A percentile compares a stretch with the other conserved stretches of the same genome.
Conservation (phyloP, 768 basidiomycete genomes). For the Calocybe indica region DNA sequence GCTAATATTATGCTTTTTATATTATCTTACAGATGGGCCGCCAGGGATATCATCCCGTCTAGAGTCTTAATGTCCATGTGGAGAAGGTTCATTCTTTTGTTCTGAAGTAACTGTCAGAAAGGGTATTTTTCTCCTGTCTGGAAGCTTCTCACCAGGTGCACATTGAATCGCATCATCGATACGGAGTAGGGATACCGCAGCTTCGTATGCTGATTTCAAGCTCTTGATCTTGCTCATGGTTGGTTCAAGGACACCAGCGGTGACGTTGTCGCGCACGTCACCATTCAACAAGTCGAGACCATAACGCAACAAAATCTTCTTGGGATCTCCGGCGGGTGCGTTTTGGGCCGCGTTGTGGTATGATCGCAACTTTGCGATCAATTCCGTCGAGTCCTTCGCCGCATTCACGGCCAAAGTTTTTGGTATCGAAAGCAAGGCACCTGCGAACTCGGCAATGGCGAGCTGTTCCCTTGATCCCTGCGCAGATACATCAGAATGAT, state of each 20-base stretch:
- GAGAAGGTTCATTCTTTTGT: constrained; percentile 64
- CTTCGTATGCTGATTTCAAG: constrained; percentile 95
- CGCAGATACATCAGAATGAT: constrained; percentile 6
- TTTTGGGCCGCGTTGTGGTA: constrained; percentile 97
- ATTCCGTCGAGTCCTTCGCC: constrained; percentile 95
- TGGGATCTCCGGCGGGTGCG: constrained; percentile 85
- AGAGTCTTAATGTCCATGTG: constrained; percentile 60
- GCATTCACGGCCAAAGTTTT: constrained; percentile 97
- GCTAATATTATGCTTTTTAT: background rate
- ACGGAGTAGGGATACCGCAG: constrained; percentile 88
- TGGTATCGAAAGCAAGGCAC: constrained; percentile 88
- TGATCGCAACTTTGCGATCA: constrained; percentile 93
- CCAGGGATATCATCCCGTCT: constrained; percentile 1
- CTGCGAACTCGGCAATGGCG: constrained; percentile 98
- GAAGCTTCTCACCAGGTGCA: constrained; percentile 59
- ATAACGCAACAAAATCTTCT: constrained; percentile 85
- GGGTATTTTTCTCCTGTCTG: no score
- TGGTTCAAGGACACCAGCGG: constrained; percentile 91
- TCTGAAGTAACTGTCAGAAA: constrained; percentile 34
- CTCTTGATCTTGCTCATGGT: constrained; percentile 97
- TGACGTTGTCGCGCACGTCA: constrained; percentile 90
- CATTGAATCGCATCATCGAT: constrained; percentile 97
- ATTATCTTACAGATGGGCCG: background rate
- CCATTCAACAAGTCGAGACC: constrained; percentile 94
- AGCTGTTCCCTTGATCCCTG: constrained; percentile 98